Conservation (phyloP, 352 stramenopile genomes). For the Thalassiosira exigua region DNA sequence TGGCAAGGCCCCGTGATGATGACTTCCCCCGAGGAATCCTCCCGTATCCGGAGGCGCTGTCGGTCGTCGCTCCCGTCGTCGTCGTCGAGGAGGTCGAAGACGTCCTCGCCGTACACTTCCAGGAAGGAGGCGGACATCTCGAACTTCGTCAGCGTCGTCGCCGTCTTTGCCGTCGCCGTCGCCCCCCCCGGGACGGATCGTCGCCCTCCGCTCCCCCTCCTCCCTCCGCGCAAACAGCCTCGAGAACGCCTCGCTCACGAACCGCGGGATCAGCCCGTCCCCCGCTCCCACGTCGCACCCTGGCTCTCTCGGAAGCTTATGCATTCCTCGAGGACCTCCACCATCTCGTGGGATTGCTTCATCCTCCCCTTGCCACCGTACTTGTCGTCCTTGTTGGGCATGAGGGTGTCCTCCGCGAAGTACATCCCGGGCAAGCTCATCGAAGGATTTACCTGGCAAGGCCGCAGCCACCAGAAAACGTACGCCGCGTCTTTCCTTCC, state of each 20-base stretch:
- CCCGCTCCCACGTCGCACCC: constrained; percentile 31
- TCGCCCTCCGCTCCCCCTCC: too few species aligned
- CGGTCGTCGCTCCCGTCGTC: constrained; percentile 57
- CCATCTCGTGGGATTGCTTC: neutral
- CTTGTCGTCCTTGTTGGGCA: constrained; percentile 97
- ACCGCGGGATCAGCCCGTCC: constrained; percentile 83
- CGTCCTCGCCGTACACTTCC: constrained; percentile 98
- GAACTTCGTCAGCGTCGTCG: constrained; percentile 63
- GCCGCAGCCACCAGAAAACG: too few species aligned
- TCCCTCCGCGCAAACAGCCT: constrained; percentile 65
- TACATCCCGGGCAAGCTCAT: too few species aligned
- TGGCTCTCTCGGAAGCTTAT: neutral
- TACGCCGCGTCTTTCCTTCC: too few species aligned
- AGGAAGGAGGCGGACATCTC: constrained; percentile 86
- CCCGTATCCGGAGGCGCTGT: neutral
- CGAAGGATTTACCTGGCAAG: too few species aligned
- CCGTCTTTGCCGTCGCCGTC: too few species aligned
- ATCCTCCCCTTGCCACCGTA: constrained; percentile 89
- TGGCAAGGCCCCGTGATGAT: too few species aligned
- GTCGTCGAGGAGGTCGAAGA: constrained; percentile 92
- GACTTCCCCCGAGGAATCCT: too few species aligned
- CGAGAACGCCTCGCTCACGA: constrained; percentile 86
- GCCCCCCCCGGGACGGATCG: too few species aligned
- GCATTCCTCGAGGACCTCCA: constrained; percentile 22
- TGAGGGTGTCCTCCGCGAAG: too few species aligned